Evolutionary conservation across 257 asterid genomes (phyloP), one percentile per base, ranked within the genome.

Genomic region (Solanum gracilifrons): DNA sequence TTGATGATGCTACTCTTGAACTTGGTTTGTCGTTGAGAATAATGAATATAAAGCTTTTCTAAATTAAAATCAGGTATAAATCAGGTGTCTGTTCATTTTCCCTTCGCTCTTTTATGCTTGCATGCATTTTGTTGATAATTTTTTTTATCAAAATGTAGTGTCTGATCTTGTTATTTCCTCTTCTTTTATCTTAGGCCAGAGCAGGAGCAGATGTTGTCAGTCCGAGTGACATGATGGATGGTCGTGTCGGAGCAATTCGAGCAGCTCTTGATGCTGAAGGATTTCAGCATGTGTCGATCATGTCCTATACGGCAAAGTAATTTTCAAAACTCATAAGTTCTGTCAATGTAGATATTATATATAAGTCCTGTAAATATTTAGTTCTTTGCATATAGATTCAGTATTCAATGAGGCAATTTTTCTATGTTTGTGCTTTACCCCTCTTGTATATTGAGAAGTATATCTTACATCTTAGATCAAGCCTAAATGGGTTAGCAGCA

Each of bases 141-240:
- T 55, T 9, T 55, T 18, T 79, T 7, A 79, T 25, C 33, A 80
- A 82, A 82, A 82, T 31, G 85, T 4, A 1, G 9, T 9, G 25
- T 82, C 69, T 32, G n/a, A 29, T 29, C 43, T 82, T 82, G 31
- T 82, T 90, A 73, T 35, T 37, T 84, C 73, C 29, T 85, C 32
- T 35, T 84, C 36, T 74, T 90, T 11, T 55, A 23, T 87, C 82
- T 76, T 88, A 97, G 98, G 99, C 99, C 72, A 91, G 94, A 92
- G 98, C 99, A 87, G 99, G 99, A 79, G 99, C 98, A n/a, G 99
- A 97, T 93, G 98, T 97, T 35, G 93, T 97, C 37, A 95, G 98
- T 88, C 98, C 99, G 4, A 97, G 99, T 92, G 99, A 97, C 90
- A 97, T 95, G 99, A 97, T 97, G 99, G 99, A 97, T 71, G 99